phyloP scores from a whole-genome alignment of 495 filamentous ascomycete species.

The Penicillium mononematosum region DNA sequence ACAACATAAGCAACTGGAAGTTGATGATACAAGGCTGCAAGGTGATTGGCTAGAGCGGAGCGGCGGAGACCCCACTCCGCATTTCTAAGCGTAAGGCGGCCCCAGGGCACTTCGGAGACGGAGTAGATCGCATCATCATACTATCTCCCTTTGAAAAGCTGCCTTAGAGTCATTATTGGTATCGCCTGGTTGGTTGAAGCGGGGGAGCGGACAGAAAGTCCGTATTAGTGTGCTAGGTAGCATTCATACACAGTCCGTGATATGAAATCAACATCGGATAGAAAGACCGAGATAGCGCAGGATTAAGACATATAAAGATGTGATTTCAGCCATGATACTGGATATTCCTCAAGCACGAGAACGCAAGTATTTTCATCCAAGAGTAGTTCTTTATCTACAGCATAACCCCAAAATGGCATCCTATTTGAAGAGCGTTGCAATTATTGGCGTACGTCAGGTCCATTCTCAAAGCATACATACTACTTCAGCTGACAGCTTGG shows the following conservation, averaged over 20 bases:
- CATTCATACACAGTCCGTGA: neutral
- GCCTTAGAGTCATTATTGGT: neutral
- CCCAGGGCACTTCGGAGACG: neutral
- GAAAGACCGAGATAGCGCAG: neutral
- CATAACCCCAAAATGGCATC: slow-evolving; percentile 12
- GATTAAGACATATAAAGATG: neutral
- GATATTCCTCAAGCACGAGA: neutral
- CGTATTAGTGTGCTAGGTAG: neutral
- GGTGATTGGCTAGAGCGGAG: neutral
- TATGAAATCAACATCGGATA: neutral
- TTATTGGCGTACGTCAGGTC: slow-evolving; percentile 26
- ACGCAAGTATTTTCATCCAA: neutral
- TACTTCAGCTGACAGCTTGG: neutral
- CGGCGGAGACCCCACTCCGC: neutral
- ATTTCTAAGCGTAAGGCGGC: neutral
- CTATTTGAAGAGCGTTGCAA: slow-evolving; percentile 28
- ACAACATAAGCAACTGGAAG: neutral
- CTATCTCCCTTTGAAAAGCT: neutral
- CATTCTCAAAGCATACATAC: neutral
- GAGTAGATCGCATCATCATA: neutral
- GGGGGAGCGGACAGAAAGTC: neutral
- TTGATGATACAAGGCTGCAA: neutral
- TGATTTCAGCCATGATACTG: neutral
- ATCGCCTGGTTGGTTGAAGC: neutral
- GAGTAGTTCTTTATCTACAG: neutral